A percentile compares a stretch with the other conserved stretches of the same genome.
Evolutionary conservation across 768 basidiomycete genomes (phyloP).

Genomic region (Mycena olivaceomarginata): DNA sequence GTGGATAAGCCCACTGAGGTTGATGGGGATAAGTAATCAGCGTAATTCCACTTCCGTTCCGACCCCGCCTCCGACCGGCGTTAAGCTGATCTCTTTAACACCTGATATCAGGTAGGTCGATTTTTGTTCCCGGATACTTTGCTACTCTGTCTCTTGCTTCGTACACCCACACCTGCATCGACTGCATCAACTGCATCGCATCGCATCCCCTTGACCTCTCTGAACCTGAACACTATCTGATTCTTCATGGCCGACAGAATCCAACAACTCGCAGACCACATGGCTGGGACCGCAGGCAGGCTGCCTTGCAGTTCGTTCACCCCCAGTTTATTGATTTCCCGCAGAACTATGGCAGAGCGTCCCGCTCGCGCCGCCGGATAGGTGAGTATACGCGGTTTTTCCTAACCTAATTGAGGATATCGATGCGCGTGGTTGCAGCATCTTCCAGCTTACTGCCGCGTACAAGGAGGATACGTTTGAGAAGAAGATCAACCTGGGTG

Average conservation of each 20-base stretch:
- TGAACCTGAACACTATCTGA: constrained; percentile 38
- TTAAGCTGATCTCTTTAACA: neutral
- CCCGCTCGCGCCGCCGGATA: constrained; percentile 91
- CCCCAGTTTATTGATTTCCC: constrained; percentile 15
- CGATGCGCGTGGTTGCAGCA: constrained; percentile 66
- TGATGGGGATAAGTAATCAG: neutral
- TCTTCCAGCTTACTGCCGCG: constrained; percentile 93
- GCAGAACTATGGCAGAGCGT: constrained; percentile 86
- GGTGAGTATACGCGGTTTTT: constrained; percentile 62
- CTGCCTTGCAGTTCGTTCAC: constrained; percentile 26
- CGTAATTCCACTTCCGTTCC: neutral
- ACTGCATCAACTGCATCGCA: neutral
- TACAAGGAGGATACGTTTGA: constrained; percentile 88
- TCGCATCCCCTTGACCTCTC: constrained; percentile 34
- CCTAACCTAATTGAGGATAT: constrained; percentile 16
- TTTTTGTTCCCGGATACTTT: neutral
- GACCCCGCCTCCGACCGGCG: neutral
- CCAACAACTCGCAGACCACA: constrained; percentile 75
- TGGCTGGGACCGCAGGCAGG: constrained; percentile 52
- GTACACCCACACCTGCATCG: neutral
- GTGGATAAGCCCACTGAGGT: neutral
- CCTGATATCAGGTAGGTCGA: constrained; percentile 1
- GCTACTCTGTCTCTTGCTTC: constrained; percentile 22
- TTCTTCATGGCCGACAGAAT: constrained; percentile 74
- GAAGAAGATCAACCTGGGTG: constrained; percentile 93